phyloP scores from a whole-genome alignment of 2,329 filamentous ascomycete species.

The Ophiosphaerella narmari region DNA sequence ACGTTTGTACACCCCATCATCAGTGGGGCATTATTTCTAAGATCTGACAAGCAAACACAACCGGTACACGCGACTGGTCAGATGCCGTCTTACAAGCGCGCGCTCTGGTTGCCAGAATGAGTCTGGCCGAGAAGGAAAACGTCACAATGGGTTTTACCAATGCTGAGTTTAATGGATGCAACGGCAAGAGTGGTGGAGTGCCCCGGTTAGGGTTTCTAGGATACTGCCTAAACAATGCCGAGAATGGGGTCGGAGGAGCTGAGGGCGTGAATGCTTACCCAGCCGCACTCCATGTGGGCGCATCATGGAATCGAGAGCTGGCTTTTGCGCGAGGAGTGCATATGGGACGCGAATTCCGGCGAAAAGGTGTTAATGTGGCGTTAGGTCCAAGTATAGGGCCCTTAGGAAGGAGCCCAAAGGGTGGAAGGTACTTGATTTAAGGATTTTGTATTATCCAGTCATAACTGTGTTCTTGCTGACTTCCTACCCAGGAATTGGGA shows the following conservation, averaged over 20 bases:
- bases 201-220: conserved; percentile 38
- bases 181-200: conserved; percentile 24
- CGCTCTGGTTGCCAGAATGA: conserved; percentile 41
- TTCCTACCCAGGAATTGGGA: too few species aligned
- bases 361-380: too few species aligned
- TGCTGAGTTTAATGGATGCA: conserved; percentile 15
- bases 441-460: too few species aligned
- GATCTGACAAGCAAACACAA: neutral
- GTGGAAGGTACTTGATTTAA: too few species aligned
- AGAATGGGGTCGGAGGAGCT: conserved; percentile 20
- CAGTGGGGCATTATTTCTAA: neutral
- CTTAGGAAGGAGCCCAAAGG: too few species aligned
- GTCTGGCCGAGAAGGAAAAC: conserved; percentile 47
- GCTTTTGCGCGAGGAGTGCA: too few species aligned
- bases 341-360: too few species aligned
- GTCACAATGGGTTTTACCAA: conserved; percentile 28
- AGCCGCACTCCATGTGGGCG: too few species aligned
- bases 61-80: conserved; percentile 5
- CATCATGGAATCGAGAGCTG: too few species aligned
- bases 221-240: conserved; percentile 37
- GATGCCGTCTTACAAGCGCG: conserved; percentile 34
- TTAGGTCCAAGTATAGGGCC: too few species aligned
- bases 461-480: too few species aligned
- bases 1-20: neutral
- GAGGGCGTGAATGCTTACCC: conserved; percentile 8